Evolutionary conservation across 75 land plant species (phyloP).

Genomic region (Pinus albicaulis): DNA sequence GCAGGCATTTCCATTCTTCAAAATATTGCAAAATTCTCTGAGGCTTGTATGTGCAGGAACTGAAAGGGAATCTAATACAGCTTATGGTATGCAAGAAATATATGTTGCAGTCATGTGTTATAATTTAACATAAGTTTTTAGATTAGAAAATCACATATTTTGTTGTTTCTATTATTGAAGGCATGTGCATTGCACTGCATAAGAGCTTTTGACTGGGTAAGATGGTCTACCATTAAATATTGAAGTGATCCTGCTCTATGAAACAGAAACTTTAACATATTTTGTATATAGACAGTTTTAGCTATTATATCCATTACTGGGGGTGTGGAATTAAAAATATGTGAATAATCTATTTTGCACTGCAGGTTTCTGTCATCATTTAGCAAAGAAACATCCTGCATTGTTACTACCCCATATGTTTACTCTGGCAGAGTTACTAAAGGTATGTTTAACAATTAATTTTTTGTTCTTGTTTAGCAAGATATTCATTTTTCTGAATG

Average conservation of each 20-base stretch:
- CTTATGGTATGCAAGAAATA: slow-evolving; percentile 20
- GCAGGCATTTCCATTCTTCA: slow-evolving; percentile 22
- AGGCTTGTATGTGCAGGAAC: slow-evolving; percentile 27
- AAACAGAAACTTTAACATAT: not conserved
- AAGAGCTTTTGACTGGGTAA: not conserved
- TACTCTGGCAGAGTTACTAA: slow-evolving; percentile 23
- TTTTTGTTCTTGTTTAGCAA: not conserved
- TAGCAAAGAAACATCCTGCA: slow-evolving; percentile 33
- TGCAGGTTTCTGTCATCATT: slow-evolving; percentile 43
- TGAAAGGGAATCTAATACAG: slow-evolving; percentile 25
- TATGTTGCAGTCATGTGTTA: not conserved
- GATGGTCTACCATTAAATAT: not conserved
- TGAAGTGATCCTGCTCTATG: not conserved
- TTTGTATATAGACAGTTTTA: not conserved
- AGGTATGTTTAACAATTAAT: slow-evolving; percentile 12
- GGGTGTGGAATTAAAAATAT: not conserved
- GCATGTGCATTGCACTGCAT: too few species aligned
- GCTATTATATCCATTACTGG: not conserved
- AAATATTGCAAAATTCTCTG: slow-evolving; percentile 20
- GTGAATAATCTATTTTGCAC: not conserved
- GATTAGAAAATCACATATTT: not conserved
- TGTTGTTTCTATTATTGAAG: not conserved
- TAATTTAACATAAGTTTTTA: not conserved
- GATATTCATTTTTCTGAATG: not conserved
- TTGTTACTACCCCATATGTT: slow-evolving; percentile 26